Base-by-base conservation (phyloP, 176 grass and related monocot species). In the Themeda triandra region DNA sequence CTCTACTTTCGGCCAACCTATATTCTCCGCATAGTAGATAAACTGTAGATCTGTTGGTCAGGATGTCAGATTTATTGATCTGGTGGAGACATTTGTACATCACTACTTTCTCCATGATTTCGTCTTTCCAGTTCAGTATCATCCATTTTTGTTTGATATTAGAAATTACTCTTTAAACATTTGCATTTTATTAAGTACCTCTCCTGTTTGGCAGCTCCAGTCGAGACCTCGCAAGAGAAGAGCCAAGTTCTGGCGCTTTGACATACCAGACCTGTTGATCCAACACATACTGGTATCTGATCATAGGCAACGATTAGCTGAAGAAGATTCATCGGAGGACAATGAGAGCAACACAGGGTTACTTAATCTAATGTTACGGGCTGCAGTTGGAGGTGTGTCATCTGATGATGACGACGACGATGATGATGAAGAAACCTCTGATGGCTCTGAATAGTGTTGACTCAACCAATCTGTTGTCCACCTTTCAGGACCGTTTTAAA, bases 181-280 rank as follows among this genome's bases (percentile, higher is more conserved):
- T 49, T 48, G 19, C 1, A 4, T 66, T 53, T 83, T 63, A 53
- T 35, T 37, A 13, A 35, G 40, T 32, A 27, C 28, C 44, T 89
- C 75, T 21, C 48, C 48, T 80, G 53, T 74, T 68, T 67, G 18
- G 53, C 39, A 69, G 27, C 85, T 86, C 37, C 71, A 88, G 83
- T 76, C 75, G 42, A 89, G 88, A 66, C 33, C 71, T 80, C 89
- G 78, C 65, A 92, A 93, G 83, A 94, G 80, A 87, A 97, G 78
- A 85, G 82, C 63, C 68, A 88, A 85, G 58, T 80, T 93, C 15
- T 88, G 76, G 63, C 66, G 76, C 4, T 78, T 92, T 39, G 51
- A 85, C 13, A 51, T 93, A 32, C 91, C 92, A 18, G 85, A 93
- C 58, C 63, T 93, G 24, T 88, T 98, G 82, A 82, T 98, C 83